phyloP scores from a whole-genome alignment of 805 yeast species.

The Metschnikowia cerradonensis region DNA sequence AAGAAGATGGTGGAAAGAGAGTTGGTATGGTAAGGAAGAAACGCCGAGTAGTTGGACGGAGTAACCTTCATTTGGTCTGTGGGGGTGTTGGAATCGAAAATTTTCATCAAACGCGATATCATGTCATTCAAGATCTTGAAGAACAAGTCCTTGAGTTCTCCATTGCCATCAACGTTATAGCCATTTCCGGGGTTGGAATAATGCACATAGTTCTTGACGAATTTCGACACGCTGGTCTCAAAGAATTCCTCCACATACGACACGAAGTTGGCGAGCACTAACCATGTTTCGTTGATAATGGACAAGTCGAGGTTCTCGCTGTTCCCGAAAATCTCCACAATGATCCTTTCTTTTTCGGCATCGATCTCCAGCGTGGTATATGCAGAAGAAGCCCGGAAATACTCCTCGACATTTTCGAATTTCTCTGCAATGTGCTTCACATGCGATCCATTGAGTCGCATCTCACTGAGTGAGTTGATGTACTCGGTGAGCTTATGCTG shows the following conservation, averaged over 20 bases:
- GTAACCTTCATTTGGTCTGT: conserved; percentile 33
- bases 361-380: conserved; percentile 20
- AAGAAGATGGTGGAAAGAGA: conserved; percentile 39
- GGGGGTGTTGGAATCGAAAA: conserved; percentile 27
- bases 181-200: conserved; percentile 23
- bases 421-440: conserved; percentile 37
- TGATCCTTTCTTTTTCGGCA: conserved; percentile 25
- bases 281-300: conserved; percentile 42
- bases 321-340: conserved; percentile 32
- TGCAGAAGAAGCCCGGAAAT: conserved; percentile 27
- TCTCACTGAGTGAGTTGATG: conserved; percentile 28
- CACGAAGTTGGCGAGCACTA: conserved; percentile 35
- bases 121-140: conserved; percentile 24
- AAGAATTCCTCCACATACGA: conserved; percentile 31
- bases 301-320: conserved; percentile 40
- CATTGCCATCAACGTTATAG: conserved; percentile 28
- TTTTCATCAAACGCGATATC: conserved; percentile 22
- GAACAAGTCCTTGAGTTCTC: conserved; percentile 25
- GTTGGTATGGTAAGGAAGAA: conserved; percentile 38
- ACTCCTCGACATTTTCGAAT: conserved; percentile 34
- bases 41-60: conserved; percentile 32
- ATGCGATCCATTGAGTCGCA: conserved; percentile 33
- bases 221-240: conserved; percentile 27
- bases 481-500: conserved; percentile 36
- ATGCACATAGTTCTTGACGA: conserved; percentile 36